Evolutionary conservation across 495 filamentous ascomycete genomes (phyloP), one percentile per base, ranked within the genome.

Genomic region (Parathielavia hyrcaniae): DNA sequence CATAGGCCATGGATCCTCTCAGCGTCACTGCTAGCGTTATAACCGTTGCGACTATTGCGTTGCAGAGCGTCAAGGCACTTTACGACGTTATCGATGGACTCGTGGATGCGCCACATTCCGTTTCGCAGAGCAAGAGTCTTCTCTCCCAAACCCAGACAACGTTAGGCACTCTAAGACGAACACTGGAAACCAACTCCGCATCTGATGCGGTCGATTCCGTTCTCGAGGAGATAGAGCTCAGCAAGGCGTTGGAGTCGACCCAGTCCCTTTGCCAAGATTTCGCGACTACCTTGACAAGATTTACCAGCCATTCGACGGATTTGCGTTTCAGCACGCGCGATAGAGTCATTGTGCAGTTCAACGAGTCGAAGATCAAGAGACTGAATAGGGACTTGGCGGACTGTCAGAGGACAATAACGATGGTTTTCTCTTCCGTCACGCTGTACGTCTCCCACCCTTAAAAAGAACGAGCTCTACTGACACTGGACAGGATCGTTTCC

Each of bases 341-440:
- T 23, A 55, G 41, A 55, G 2, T 55, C 40, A 34, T 36, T 45
- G 40, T 55, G 38, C 20, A 55, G 17, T 55, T 46, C 14, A 19
- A 55, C 4, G 52, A 55, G 38, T 16, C 41, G 40, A 39, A 41
- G 50, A 41, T 53, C 6, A 55, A 35, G 23, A 46, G 41, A 36
- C 40, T 46, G 23, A 55, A 55, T 44, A 55, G 17, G 40, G 52
- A 46, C 30, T 55, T 55, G 39, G 52, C 39, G 2, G 52, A 55
- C 40, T 55, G 26, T 46, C 52, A 55, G 40, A 55, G 52, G 26
- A 55, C 52, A 34, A 55, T 55, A 41, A 55, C 52, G 14, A 46
- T 46, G 40, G 41, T 55, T 55, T 32, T 55, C 12, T 45, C 52
- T 46, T 55, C 52, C n/a, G 35, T 55, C 40, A 55, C 39, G 30